Evolutionary conservation across 2,329 filamentous ascomycete species (phyloP), one percentile per base, ranked within the genome.

Genomic region (Sporothrix mexicana): DNA sequence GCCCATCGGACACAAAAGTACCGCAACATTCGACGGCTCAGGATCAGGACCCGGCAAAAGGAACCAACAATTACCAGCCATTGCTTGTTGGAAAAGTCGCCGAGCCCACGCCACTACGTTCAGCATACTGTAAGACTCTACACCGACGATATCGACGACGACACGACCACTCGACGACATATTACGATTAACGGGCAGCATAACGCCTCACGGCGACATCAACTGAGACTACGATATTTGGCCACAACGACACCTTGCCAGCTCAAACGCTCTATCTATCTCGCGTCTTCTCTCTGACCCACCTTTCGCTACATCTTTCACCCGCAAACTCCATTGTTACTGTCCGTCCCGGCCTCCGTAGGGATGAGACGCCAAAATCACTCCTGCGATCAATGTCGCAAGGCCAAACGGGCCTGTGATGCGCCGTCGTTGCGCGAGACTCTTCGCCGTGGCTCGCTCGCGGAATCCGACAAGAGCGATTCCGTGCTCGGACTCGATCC

Each of bases 341-440:
- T 17, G 17, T 17, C 4, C 10, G 41, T 66, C 61, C 61, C 61
- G 23, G 20, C 41, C 61, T 41, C 61, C 61, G 61, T 43, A 45
- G 61, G 61, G 23, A 76, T 76, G 75, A 62, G 76, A 43, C 76
- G 76, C 53, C 76, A 77, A 51, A 76, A 77, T 67, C 76, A 74
- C 66, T 74, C 74, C 13, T 77, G 76, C 68, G 76, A 77, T 55
- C 76, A 77, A 70, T 77, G 76, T 41, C 75, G 76, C 66, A 75
- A 73, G 72, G 75, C 76, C 57, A 77, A 77, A 70, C 71, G 76
- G 10, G 76, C 72, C 2, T 77, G 76, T 41, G 75, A 77, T 45
- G 76, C 76, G 15, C 75, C 74, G 17, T 74, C 74, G 23, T 70
- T 76, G 36, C 73, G 73, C 7, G 73, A 74, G 25, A 49, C 53